phyloP scores from a whole-genome alignment of 345 rosid genomes.

The Noccaea caerulescens region DNA sequence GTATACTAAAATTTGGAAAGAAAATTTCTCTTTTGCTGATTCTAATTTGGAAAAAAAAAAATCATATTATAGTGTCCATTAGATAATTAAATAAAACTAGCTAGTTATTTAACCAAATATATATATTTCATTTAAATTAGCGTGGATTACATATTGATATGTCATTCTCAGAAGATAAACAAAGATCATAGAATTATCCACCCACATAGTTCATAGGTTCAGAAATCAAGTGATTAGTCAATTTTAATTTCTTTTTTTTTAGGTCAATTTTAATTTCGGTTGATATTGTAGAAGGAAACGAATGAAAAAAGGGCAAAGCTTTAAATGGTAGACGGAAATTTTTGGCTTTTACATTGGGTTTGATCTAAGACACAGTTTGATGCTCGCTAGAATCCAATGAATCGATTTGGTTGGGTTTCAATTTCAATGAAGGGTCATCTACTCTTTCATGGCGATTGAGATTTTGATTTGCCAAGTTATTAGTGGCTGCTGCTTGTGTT shows the following conservation, averaged over 20 bases:
- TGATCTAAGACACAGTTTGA: slow-evolving; percentile 17
- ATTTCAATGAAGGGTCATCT: slow-evolving; percentile 80
- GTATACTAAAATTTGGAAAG: too few relatives aligned
- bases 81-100: too few relatives aligned
- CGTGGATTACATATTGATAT: too few relatives aligned
- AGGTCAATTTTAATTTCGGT: slow-evolving; percentile 5
- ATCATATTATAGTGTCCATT: too few relatives aligned
- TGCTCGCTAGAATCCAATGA: slow-evolving; percentile 6
- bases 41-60: too few relatives aligned
- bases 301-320: slow-evolving; percentile 8
- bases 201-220: too few relatives aligned
- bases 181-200: too few relatives aligned
- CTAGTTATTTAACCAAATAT: too few relatives aligned
- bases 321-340: not conserved
- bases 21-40: too few relatives aligned
- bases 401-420: not conserved
- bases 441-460: slow-evolving; percentile 89
- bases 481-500: slow-evolving; percentile 87
- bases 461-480: slow-evolving; percentile 72
- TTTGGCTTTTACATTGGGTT: not conserved
- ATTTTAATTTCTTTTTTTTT: slow-evolving; percentile 20
- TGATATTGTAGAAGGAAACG: not conserved
- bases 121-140: too few relatives aligned
- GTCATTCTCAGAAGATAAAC: too few relatives aligned
- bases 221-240: not conserved